Percentiles rank a stretch among this genome's conserved stretches.
Conservation (phyloP, 1,284 basidiomycete genomes). For the Leccinum pseudoinsigne region DNA sequence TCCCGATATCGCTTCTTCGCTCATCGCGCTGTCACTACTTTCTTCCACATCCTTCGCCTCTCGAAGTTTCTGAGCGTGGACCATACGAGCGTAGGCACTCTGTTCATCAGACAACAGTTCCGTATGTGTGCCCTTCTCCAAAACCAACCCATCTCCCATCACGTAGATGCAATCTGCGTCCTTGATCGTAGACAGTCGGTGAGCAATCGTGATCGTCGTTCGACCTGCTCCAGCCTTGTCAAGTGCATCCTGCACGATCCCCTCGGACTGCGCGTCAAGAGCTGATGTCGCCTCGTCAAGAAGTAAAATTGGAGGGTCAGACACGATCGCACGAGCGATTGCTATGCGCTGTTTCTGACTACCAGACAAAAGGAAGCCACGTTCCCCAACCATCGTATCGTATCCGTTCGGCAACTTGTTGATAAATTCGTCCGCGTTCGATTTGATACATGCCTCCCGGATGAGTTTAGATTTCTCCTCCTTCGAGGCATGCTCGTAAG, state of each 20-base stretch:
- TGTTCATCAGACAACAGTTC: conserved; percentile 66
- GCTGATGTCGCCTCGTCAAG: conserved; percentile 91
- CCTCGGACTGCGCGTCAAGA: conserved; percentile 89
- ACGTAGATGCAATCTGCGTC: conserved; percentile 86
- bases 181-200: conserved; percentile 79
- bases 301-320: conserved; percentile 81
- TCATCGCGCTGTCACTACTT: not conserved
- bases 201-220: conserved; percentile 79
- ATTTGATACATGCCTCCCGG: conserved; percentile 86
- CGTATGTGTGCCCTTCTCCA: conserved; percentile 86
- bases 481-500: conserved; percentile 65
- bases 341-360: conserved; percentile 94
- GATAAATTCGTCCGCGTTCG: conserved; percentile 93
- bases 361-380: conserved; percentile 89
- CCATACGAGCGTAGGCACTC: conserved; percentile 76
- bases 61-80: conserved; percentile 79
- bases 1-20: conserved; percentile 45
- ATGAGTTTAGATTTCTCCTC: conserved; percentile 81
- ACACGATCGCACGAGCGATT: conserved; percentile 92
- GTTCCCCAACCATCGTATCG: conserved; percentile 91
- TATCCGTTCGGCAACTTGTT: conserved; percentile 83
- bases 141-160: conserved; percentile 80
- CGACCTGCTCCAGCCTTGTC: conserved; percentile 88
- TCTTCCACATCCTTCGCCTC: conserved; percentile 38
- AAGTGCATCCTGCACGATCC: conserved; percentile 92